Evolutionary conservation across 2,329 filamentous ascomycete species (phyloP).

Genomic region (Amesomyces nigricolor): DNA sequence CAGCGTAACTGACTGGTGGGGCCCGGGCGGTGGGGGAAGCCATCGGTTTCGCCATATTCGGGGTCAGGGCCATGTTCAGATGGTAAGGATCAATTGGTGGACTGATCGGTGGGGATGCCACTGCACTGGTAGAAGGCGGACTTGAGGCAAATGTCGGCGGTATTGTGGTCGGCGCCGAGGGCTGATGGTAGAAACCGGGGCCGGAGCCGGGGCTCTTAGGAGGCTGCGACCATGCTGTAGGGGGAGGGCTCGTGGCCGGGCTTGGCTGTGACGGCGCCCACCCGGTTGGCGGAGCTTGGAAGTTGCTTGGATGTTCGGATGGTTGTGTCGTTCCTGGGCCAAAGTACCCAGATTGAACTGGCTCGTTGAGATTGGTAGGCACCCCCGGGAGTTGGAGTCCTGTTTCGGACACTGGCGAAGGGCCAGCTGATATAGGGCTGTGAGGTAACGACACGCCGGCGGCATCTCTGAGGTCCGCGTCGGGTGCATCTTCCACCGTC

Average conservation of each 20-base stretch:
- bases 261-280: slow-evolving; percentile 25
- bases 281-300: slow-evolving; percentile 22
- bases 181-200: slow-evolving; percentile 16
- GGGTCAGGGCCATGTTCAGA: slow-evolving; percentile 22
- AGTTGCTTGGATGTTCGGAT: slow-evolving; percentile 26
- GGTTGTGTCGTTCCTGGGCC: slow-evolving; percentile 29
- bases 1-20: slow-evolving; percentile 22
- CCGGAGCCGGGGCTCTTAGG: slow-evolving; percentile 10
- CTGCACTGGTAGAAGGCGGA: slow-evolving; percentile 26
- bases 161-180: slow-evolving; percentile 22
- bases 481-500: slow-evolving; percentile 50
- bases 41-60: slow-evolving; percentile 17
- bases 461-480: slow-evolving; percentile 36
- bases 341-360: slow-evolving; percentile 22
- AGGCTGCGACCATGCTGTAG: slow-evolving; percentile 21
- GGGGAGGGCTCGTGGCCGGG: slow-evolving; percentile 18
- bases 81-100: slow-evolving; percentile 22
- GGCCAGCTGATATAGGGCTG: slow-evolving; percentile 35
- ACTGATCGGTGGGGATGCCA: slow-evolving; percentile 28
- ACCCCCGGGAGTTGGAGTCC: slow-evolving; percentile 29
- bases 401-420: slow-evolving; percentile 25
- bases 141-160: slow-evolving; percentile 28
- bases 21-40: slow-evolving; percentile 16
- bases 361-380: slow-evolving; percentile 22
- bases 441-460: slow-evolving; percentile 33